These are phyloP conservation scores for Eucalyptus lansdowneana DNA, from an alignment of 345 rosid species.

Conservation along the genomic window DNA sequence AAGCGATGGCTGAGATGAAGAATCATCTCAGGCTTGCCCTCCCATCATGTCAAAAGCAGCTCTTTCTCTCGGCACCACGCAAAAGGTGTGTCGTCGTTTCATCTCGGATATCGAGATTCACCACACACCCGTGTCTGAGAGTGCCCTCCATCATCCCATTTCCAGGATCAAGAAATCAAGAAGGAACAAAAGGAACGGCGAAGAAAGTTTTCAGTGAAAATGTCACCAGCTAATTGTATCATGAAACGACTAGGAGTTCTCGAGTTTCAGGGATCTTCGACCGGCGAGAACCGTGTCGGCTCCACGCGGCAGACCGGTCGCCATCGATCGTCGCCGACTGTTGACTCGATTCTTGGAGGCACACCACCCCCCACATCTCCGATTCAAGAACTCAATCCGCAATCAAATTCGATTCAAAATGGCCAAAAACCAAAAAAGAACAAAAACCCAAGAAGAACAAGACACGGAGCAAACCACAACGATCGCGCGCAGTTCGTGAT, in stretches of 20 bases:
- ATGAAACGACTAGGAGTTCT: background rate
- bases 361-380: background rate
- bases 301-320: constrained; percentile 21
- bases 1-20: background rate
- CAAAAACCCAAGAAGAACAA: background rate
- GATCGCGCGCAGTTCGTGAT: background rate
- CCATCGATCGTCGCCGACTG: constrained; percentile 9
- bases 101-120: background rate
- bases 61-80: background rate
- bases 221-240: constrained; percentile 4
- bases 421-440: background rate
- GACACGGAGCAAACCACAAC: background rate
- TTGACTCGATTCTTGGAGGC: constrained; percentile 11
- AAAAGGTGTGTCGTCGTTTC: background rate
- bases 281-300: constrained; percentile 2
- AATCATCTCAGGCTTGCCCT: background rate
- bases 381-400: background rate
- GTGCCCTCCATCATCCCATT: background rate
- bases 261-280: background rate
- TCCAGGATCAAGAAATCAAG: background rate
- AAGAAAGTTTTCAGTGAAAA: background rate
- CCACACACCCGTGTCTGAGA: constrained; percentile 9
- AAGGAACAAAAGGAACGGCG: background rate
- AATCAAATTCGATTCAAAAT: background rate
- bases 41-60: background rate